These are phyloP conservation scores for Aspergillus quadricinctus DNA, from an alignment of 2,329 filamentous ascomycete species.

Conservation along the genomic window DNA sequence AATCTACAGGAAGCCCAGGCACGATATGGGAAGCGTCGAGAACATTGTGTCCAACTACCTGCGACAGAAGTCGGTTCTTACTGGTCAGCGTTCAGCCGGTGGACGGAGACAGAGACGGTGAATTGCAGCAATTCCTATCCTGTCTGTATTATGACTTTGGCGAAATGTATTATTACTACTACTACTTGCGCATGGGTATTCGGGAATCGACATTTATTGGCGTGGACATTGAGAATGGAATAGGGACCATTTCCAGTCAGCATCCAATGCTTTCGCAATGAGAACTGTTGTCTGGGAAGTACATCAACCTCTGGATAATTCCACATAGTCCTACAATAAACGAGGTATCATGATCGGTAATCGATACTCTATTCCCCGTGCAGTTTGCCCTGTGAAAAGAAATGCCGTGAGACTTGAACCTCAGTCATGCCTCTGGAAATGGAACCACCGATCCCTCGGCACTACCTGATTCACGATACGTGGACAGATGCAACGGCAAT, in stretches of 20 bases:
- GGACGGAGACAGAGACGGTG: slow-evolving; percentile 18
- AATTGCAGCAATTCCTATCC: slow-evolving; percentile 5
- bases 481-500: neutral
- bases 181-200: slow-evolving; percentile 23
- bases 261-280: neutral
- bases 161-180: slow-evolving; percentile 31
- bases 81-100: slow-evolving; percentile 18
- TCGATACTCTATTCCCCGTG: neutral
- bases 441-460: neutral
- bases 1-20: slow-evolving; percentile 60
- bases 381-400: no score
- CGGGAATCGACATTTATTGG: neutral
- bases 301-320: neutral
- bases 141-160: slow-evolving; percentile 15
- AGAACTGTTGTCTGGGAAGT: neutral
- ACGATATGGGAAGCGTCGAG: slow-evolving; percentile 83
- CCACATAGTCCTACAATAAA: neutral
- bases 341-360: neutral
- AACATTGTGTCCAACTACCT: slow-evolving; percentile 67
- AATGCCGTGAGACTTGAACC: neutral
- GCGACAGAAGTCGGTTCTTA: slow-evolving; percentile 48
- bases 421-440: neutral
- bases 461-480: neutral
- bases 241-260: slow-evolving; percentile 4
- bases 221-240: neutral